Evolutionary conservation across 805 yeast genomes (phyloP), one percentile per base, ranked within the genome.

Genomic region (Metschnikowia vanudenii): DNA sequence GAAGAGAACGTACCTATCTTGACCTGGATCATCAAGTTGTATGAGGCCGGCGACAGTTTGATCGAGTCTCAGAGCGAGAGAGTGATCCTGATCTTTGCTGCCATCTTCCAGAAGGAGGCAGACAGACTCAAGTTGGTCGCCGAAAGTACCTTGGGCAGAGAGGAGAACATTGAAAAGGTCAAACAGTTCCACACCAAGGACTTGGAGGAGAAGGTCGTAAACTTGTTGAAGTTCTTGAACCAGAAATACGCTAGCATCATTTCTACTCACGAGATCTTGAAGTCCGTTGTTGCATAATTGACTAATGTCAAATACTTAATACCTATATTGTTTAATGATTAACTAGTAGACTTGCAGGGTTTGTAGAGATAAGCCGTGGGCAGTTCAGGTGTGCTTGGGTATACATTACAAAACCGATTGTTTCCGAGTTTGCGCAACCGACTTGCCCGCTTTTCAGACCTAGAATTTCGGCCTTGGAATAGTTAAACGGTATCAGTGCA

Each of bases 1-100:
- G 98, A 92, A 72, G 99, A 94, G 71, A 89, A 94, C 71, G 80
- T 83, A 26, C 97, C 98, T 44, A 85, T 94, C 53, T 86, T 89
- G 68, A 82, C 85, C 58, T 74, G 91, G 54, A 76, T 94, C 46
- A 73, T 86, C 62, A 77, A 79, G 60, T 75, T 92, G 56, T 88
- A 85, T 74, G 83, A 81, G 62, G 66, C 76, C 47, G 78, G 80
- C 55, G 77, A 84, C 64, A 75, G 75, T 37, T 63, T 78, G 20
- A 78, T 85, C 35, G 64, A 81, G 35, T 46, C 54, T n/a, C 71
- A 78, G 56, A 82, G 87, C 41, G 81, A 82, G 50, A 73, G 77
- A 59, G 70, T 90, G 45, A 77, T 88, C 45, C 83, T 78, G 47
- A 71, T 87, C 29, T 83, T 91, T 51, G 83, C 84, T 37, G 72